Base-by-base conservation (phyloP, 352 stramenopile genomes). In the Blastocystis sp. region DNA sequence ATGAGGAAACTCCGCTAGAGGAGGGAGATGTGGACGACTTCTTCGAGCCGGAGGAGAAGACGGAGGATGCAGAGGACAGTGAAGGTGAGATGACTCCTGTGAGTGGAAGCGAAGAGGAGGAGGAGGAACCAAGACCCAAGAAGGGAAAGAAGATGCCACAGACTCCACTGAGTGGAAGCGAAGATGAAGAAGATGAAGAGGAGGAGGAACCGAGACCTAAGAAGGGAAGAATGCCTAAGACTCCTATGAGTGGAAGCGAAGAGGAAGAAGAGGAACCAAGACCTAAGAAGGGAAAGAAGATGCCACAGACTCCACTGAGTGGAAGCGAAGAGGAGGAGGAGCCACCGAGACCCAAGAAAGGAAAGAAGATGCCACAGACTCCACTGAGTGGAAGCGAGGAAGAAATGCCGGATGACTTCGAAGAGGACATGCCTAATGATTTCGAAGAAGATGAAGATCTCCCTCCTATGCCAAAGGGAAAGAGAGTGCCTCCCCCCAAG, bases 401-500 rank as follows among this genome's bases (percentile, higher is more conserved):
- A n/a, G 70, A 64, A 1, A 55, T 69, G 0, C 53, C 65, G 2
- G 50, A 66, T 11, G 73, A 85, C 0, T 18, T 30, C 7, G 43
- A 64, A 3, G 50, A 68, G 39, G 18, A 30, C 3, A 34, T 65
- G 9, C 11, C 26, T 9, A 68, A 85, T 43, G 73, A 85, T 68
- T 85, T 85, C 39, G 53, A 68, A 4, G 50, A 85, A 55, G 73
- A 85, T 11, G 73, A 85, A 3, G 73, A 85, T n/a, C 24, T 85
- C 0, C 73, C 73, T 66, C 73, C 73, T 9, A 39, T 68, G 18
- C 45, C 45, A 2, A 85, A 68, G 73, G 50, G 50, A 16, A 68
- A 68, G 26, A 85, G 68, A 50, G 34, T 68, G 13, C 73, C 53
- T 30, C 73, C 73, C 8, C 53, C 53, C 5, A 50, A 50, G 13